Conservation (phyloP, 2,329 filamentous ascomycete species). For the Penicillium janthinellum region DNA sequence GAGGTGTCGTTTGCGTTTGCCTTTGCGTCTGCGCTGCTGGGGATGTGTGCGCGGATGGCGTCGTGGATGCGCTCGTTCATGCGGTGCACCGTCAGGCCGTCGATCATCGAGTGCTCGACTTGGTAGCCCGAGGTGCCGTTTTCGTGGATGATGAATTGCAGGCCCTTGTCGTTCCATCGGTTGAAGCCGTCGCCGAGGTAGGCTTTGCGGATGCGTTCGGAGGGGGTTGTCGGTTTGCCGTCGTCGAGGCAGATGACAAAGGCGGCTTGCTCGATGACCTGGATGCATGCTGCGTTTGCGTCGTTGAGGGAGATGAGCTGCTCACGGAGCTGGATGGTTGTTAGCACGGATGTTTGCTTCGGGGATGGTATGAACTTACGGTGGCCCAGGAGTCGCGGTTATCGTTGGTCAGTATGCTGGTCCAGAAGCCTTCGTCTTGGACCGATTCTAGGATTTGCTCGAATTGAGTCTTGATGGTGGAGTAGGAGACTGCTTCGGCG, state of each 20-base stretch:
- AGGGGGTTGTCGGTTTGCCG: slow-evolving; percentile 1
- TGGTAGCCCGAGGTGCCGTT: slow-evolving; percentile 2
- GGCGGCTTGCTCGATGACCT: not conserved
- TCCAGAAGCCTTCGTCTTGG: slow-evolving; percentile 4
- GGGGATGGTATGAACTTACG: not conserved
- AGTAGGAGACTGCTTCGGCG: not conserved
- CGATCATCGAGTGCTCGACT: slow-evolving; percentile 3
- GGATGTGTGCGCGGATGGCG: not conserved
- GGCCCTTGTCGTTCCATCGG: slow-evolving; percentile 3
- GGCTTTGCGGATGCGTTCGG: not conserved
- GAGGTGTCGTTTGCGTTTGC: not conserved
- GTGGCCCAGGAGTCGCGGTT: not conserved
- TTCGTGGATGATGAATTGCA: not conserved
- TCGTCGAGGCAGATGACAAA: slow-evolving; percentile 3
- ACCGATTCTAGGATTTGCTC: not conserved
- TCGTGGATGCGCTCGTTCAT: slow-evolving; percentile 4
- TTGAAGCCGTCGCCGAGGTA: slow-evolving; percentile 5
- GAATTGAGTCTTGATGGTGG: not conserved
- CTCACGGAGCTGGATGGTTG: not conserved
- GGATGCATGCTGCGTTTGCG: not conserved
- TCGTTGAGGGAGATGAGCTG: not conserved
- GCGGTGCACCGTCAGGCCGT: slow-evolving; percentile 2
- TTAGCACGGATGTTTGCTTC: not conserved
- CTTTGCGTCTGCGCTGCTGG: not conserved
- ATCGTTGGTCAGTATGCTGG: slow-evolving; percentile 1